Percentiles rank a stretch among this genome's conserved stretches.
Evolutionary conservation across 2,329 filamentous ascomycete species (phyloP).

Genomic region (Cercospora berteroae): DNA sequence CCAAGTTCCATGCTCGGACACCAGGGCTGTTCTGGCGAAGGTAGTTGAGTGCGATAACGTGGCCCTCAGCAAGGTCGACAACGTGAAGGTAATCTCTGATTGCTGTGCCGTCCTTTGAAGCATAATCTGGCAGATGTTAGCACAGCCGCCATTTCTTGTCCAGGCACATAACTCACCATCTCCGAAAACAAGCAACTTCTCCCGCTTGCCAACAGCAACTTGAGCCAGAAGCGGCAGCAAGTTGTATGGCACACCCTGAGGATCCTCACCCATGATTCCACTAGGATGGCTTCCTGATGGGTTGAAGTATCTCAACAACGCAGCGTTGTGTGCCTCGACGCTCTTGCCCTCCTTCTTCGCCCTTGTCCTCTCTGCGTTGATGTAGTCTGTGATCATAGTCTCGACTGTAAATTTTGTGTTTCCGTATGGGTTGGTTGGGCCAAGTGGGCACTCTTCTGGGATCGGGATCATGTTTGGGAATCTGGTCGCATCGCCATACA

Average conservation of each 20-base stretch:
- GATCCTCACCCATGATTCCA: constrained; percentile 97
- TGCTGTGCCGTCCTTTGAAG: constrained; percentile 83
- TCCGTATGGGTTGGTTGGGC: constrained; percentile 95
- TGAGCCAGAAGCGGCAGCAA: constrained; percentile 89
- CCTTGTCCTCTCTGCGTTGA: constrained; percentile 82
- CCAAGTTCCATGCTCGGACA: constrained; percentile 93
- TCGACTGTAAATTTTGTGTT: constrained; percentile 94
- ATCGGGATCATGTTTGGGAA: constrained; percentile 99
- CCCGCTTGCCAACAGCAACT: constrained; percentile 90
- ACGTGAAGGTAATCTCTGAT: constrained; percentile 99
- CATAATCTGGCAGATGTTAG: constrained; percentile 65
- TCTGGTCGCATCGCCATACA: constrained; percentile 95
- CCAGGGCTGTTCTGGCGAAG: constrained; percentile 81
- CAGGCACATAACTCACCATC: constrained; percentile 61
- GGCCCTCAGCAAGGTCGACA: constrained; percentile 80
- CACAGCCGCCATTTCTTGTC: background rate
- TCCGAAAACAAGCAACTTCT: constrained; percentile 92
- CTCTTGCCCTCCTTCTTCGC: constrained; percentile 75
- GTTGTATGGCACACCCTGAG: constrained; percentile 93
- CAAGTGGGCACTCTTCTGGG: constrained; percentile 92
- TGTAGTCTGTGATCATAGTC: constrained; percentile 83
- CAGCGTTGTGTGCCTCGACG: constrained; percentile 83
- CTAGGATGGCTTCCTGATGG: constrained; percentile 90
- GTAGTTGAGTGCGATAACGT: constrained; percentile 86
- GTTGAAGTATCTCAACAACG: constrained; percentile 95